These are phyloP conservation scores for Takakia lepidozioides DNA, from an alignment of 225 moss, liverwort and hornwort species.

Conservation along the genomic window DNA sequence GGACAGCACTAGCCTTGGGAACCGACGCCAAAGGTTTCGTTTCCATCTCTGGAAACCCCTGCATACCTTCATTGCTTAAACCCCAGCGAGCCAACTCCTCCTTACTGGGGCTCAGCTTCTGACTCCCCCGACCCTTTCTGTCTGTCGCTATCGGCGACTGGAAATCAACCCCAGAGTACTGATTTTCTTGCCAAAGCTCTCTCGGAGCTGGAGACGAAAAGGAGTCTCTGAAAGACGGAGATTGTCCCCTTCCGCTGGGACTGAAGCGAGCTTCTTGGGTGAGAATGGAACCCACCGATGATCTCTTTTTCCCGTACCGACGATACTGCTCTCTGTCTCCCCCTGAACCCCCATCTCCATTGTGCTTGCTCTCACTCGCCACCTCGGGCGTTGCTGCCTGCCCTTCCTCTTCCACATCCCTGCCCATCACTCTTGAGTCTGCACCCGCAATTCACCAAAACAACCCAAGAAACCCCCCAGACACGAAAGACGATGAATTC, in stretches of 20 bases:
- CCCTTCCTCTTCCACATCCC: constrained; percentile 32
- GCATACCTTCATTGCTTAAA: constrained; percentile 11
- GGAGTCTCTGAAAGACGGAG: constrained; percentile 9
- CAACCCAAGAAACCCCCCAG: too few relatives aligned
- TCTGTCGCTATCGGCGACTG: constrained; percentile 23
- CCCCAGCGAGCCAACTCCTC: constrained; percentile 40
- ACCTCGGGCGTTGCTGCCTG: constrained; percentile 1
- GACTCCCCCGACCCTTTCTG: constrained; percentile 11
- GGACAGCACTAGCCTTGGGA: constrained; percentile 26
- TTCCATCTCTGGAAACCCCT: constrained; percentile 13
- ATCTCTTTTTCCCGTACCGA: constrained; percentile 36
- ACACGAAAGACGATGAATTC: too few relatives aligned
- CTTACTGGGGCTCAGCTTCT: constrained; percentile 29
- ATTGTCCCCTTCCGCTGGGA: neutral
- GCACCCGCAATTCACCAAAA: too few relatives aligned
- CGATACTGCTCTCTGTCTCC: constrained; percentile 47
- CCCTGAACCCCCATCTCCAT: constrained; percentile 11
- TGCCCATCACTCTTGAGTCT: constrained; percentile 24
- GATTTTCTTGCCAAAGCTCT: constrained; percentile 23
- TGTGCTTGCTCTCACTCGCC: too few relatives aligned
- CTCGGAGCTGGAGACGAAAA: constrained; percentile 35
- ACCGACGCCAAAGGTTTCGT: constrained; percentile 16
- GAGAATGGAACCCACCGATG: constrained; percentile 8
- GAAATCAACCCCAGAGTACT: constrained; percentile 22
- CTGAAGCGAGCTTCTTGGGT: neutral